phyloP scores from a whole-genome alignment of 805 yeast species.

The Cyberlindnera americana region DNA sequence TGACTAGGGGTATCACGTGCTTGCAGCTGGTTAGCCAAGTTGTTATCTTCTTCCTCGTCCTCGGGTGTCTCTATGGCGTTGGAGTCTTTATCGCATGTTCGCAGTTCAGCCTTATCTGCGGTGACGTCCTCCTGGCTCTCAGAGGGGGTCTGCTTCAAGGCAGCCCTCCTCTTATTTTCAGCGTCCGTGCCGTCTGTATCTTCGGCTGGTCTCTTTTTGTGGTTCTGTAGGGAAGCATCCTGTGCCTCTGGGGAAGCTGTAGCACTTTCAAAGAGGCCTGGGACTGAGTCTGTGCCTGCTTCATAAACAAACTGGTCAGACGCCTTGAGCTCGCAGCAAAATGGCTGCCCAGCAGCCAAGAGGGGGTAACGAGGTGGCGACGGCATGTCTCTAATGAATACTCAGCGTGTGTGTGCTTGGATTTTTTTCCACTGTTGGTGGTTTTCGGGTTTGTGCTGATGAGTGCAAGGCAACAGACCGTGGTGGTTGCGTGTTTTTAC shows the following conservation, averaged over 20 bases:
- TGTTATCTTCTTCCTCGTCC: constrained; percentile 21
- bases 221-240: constrained; percentile 2
- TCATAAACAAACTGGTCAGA: constrained; percentile 13
- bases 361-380: constrained; percentile 26
- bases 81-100: not conserved
- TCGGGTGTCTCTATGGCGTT: constrained; percentile 5
- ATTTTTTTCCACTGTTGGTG: too few species aligned
- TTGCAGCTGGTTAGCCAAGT: constrained; percentile 20
- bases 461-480: too few species aligned
- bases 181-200: constrained; percentile 2
- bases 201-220: constrained; percentile 24
- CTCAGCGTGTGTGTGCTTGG: too few species aligned
- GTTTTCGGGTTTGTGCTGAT: too few species aligned
- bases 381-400: constrained; percentile 3
- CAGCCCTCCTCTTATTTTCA: constrained; percentile 9
- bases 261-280: not conserved
- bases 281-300: not conserved
- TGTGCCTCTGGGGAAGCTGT: constrained; percentile 1
- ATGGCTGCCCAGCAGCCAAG: constrained; percentile 18
- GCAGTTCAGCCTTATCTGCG: not conserved
- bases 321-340: constrained; percentile 18
- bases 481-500: too few species aligned
- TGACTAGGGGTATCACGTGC: constrained; percentile 3
- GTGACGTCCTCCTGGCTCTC: constrained; percentile 1
- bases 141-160: constrained; percentile 6